Base-by-base conservation (phyloP, 176 grass and related monocot genomes). In the Zoysia pacifica region DNA sequence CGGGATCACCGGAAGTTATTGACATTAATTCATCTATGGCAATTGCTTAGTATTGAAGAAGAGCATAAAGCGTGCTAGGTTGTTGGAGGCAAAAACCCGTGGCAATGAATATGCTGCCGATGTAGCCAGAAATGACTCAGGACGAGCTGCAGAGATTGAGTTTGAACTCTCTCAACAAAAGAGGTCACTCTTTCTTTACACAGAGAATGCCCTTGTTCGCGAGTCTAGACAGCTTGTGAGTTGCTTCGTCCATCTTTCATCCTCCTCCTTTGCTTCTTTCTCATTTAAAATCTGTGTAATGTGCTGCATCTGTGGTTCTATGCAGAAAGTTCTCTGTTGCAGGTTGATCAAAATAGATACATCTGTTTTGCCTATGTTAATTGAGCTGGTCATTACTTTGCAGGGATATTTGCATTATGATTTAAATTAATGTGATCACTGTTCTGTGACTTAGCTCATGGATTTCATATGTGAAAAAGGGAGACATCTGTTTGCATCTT, bases 171-270 rank as follows among this genome's bases (percentile, higher is more conserved):
- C 74, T 71, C 88, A 98, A 74, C 88, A 93, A 16, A 87, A 91
- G 79, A 90, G 83, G 85, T 91, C 90, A 59, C 90, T 97, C 54
- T 97, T 97, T 82, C 85, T 86, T 87, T 73, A 82, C 50, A 97
- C 87, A 6, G 90, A 98, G 58, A 88, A 91, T 81, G 61, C 76
- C 81, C 87, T 98, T 75, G 72, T 85, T 16, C 84, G 49, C 16
- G 96, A 94, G 74, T 86, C 88, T 79, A 72, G 87, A 56, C 84
- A 98, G 45, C 90, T 98, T 44, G 96, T 98, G 89, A 94, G 96
- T 91, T 61, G 8, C 45, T 79, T 64, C 28, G 28, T 28, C 28
- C 47, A 69, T 85, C 78, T 60, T 13, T 62, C 10, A 2, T 62
- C 4, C 41, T n/a, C 28, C 28, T 28, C 46, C 11, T 55, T 71